Evolutionary conservation across 345 rosid species (phyloP), one percentile per base, ranked within the genome.

Genomic region (Mallotus nudiflorus): DNA sequence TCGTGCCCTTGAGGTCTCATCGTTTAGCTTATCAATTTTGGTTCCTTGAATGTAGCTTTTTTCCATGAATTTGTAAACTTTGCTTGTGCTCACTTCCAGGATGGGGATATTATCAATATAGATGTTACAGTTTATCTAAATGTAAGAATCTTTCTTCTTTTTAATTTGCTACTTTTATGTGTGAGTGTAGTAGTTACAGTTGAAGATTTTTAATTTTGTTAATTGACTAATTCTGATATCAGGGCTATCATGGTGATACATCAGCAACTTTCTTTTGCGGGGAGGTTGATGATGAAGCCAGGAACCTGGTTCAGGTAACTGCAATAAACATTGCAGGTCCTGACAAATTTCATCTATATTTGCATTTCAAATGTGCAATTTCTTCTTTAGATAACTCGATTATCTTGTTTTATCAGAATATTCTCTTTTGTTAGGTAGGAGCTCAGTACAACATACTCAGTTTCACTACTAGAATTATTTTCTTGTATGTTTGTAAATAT

Each of bases 191-290:
- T n/a, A n/a, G n/a, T n/a, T n/a, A n/a, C n/a, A n/a, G n/a, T n/a
- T n/a, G n/a, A n/a, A n/a, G n/a, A n/a, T n/a, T n/a, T n/a, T n/a
- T n/a, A 25, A 29, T 33, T 46, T 46, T 49, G 35, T 50, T 9
- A 19, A 16, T 20, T 25, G 46, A 75, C 2, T 63, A 52, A 50
- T 50, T 56, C 1, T 33, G 31, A 58, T 72, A 37, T 75, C 81
- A 94, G 97, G 98, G 96, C 62, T 85, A 91, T 81, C 97, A 94
- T 50, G 97, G 98, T 73, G 98, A 94, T 78, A 94, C 97, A 31
- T 94, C 98, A 14, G 86, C 96, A 27, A 94, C 93, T 55, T 94
- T 91, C 88, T 91, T 88, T 69, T 94, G 97, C 82, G 97, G 96
- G 67, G 85, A 91, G 67, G 96, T 89, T 31, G 89, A 85, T 25